phyloP scores from a whole-genome alignment of 2,329 filamentous ascomycete species.

The Anthostomella pinea region DNA sequence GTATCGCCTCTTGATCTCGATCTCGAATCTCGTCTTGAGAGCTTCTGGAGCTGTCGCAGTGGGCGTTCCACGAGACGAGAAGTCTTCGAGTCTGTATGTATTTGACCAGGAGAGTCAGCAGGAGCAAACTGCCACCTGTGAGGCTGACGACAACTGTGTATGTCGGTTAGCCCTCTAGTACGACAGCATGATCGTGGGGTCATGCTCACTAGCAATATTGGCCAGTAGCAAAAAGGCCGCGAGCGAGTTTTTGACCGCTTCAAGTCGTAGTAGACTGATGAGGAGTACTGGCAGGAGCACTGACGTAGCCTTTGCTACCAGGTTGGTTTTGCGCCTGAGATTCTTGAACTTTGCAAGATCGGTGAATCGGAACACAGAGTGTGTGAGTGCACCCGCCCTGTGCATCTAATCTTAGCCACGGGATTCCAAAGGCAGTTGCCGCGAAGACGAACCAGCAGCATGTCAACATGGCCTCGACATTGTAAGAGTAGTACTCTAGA shows the following conservation, averaged over 20 bases:
- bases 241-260: slow-evolving; percentile 26
- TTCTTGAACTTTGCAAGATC: slow-evolving; percentile 26
- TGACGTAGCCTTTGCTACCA: slow-evolving; percentile 34
- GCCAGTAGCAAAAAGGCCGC: slow-evolving; percentile 34
- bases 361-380: slow-evolving; percentile 32
- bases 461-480: slow-evolving; percentile 45
- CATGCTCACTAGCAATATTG: slow-evolving; percentile 39
- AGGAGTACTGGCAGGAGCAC: slow-evolving; percentile 36
- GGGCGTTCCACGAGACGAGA: slow-evolving; percentile 27
- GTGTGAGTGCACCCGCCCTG: slow-evolving; percentile 38
- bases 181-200: no score
- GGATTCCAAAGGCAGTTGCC: neutral
- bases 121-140: slow-evolving; percentile 30
- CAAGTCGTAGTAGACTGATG: slow-evolving; percentile 31
- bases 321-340: slow-evolving; percentile 23
- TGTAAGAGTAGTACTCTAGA: slow-evolving; percentile 49
- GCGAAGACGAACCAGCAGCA: slow-evolving; percentile 42
- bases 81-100: slow-evolving; percentile 37
- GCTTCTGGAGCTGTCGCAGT: slow-evolving; percentile 23
- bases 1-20: no score
- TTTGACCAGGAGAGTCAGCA: slow-evolving; percentile 37
- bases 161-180: no score
- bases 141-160: slow-evolving; percentile 38
- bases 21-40: no score
- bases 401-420: neutral